Conservation (phyloP, 2,329 filamentous ascomycete species). For the Talaromyces amestolkiae region DNA sequence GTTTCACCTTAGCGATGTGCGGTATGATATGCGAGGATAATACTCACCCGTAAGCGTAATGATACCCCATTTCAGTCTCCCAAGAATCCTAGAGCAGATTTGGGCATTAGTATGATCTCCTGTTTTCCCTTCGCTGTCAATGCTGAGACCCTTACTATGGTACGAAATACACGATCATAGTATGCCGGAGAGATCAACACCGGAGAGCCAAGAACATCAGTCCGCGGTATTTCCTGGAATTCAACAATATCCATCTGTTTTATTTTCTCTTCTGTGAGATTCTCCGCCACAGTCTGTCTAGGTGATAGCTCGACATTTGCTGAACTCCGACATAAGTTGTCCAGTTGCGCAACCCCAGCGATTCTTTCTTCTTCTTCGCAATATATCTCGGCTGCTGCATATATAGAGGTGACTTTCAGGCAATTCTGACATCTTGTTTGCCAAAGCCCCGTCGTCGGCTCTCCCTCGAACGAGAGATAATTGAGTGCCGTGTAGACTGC, state of each 20-base stretch:
- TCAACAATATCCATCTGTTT: not conserved
- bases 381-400: not conserved
- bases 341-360: not conserved
- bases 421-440: constrained; percentile 33
- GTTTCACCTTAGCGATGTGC: not conserved
- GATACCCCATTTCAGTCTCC: not conserved
- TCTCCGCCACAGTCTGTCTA: not conserved
- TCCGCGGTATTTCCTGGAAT: not conserved
- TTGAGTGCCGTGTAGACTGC: constrained; percentile 32
- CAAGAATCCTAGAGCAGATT: not conserved
- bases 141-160: not conserved
- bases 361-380: not conserved
- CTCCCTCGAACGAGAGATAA: constrained; percentile 32
- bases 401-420: not conserved
- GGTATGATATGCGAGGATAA: not conserved
- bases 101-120: not conserved
- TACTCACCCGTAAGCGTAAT: not conserved
- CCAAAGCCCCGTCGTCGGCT: constrained; percentile 24
- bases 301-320: not conserved
- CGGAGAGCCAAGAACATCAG: not conserved
- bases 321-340: not conserved
- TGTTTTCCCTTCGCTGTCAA: not conserved
- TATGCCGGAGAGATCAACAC: not conserved
- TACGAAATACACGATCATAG: not conserved
- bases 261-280: not conserved